Base-by-base conservation (phyloP, 805 yeast species). In the Martiniozyma abietophila region DNA sequence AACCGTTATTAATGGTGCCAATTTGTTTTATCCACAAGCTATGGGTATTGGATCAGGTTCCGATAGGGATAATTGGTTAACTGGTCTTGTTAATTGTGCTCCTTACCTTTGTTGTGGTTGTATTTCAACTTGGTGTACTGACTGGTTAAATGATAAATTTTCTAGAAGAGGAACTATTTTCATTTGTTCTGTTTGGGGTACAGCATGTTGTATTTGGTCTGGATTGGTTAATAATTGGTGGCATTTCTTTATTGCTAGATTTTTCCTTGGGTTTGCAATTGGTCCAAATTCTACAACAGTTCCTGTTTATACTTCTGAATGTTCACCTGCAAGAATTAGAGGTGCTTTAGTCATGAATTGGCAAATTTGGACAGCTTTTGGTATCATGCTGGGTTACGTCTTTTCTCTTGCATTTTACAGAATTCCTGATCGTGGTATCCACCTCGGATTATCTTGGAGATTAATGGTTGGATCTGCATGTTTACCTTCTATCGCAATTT, bases 211-310 rank as follows among this genome's bases (percentile, higher is more conserved):
- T 59, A 64, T 79, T 39, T 76, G 85, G 83, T 80, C 74, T 48
- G 85, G 76, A 3, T 69, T 78, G 42, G 53, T 58, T 12, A 68
- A 69, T 52, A 70, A 59, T 37, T 80, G 86, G 86, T 75, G 65
- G 56, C 81, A 76, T 48, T 59, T 79, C 36, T 74, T 79, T 40
- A 72, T 77, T 50, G 75, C 83, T 18, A 61, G 86, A 47, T 74
- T 75, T 50, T 61, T 67, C 46, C 54, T 77, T 38, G 86, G 86
- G 29, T 65, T 76, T 38, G 83, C 84, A 39, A 61, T 78, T 38
- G 86, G 86, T 42, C 79, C 80, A 34, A 76, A 76, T 50, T 67
- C 78, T n/a, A 77, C 82, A n/a, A 78, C 84, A 12, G 79, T 76
- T 25, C 83, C 83, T 11, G 80, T 79, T 12, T 78, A 76, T 47